These are phyloP conservation scores for Cetraspora pellucida DNA, from an alignment of 192 early-diverging fungal species.

Conservation along the genomic window DNA sequence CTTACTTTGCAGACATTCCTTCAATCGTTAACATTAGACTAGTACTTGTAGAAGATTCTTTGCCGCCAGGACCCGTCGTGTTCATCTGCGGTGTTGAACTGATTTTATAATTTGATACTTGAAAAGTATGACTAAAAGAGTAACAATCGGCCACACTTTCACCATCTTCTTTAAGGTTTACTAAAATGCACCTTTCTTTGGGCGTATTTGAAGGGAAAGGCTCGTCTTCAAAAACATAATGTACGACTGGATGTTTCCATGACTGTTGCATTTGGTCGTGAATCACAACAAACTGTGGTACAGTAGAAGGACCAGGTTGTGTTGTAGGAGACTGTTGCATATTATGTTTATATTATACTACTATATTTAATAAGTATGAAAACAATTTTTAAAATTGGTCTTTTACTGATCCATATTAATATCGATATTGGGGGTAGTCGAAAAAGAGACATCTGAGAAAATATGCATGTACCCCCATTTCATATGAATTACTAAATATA, in stretches of 20 bases:
- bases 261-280: conserved; percentile 43
- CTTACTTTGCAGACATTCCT: conserved; percentile 41
- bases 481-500: no score
- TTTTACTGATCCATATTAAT: no score
- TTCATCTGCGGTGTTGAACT: conserved; percentile 36
- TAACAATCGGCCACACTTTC: conserved; percentile 33
- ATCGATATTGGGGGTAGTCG: no score
- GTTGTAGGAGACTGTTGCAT: conserved; percentile 12
- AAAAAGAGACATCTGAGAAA: no score
- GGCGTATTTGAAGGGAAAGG: conserved; percentile 38
- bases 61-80: neutral
- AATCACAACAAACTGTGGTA: conserved; percentile 52
- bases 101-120: conserved; percentile 42
- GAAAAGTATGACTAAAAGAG: conserved; percentile 48
- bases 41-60: conserved; percentile 8
- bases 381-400: no score
- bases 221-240: conserved; percentile 54
- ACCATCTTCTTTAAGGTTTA: conserved; percentile 39
- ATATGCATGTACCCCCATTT: no score
- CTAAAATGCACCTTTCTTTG: conserved; percentile 42
- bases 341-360: neutral
- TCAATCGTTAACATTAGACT: conserved; percentile 40
- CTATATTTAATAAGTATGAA: no score
- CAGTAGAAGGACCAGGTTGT: conserved; percentile 23
- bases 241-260: conserved; percentile 46